Conservation (phyloP, 495 filamentous ascomycete genomes). For the Hyphodiscus hymeniophilus region DNA sequence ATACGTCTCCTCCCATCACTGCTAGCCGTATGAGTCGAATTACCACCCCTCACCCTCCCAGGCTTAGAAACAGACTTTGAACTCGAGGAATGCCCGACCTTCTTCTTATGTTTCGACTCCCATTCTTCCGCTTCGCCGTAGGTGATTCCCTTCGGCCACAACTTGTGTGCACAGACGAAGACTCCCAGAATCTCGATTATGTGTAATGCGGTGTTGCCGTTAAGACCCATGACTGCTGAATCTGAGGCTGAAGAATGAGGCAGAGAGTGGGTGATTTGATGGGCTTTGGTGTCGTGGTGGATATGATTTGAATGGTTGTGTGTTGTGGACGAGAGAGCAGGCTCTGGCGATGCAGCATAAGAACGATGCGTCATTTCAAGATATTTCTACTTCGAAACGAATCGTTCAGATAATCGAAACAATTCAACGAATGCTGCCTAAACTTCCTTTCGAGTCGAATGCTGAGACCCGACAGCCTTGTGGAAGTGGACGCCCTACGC, state of each 20-base stretch:
- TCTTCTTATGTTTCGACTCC: constrained; percentile 10
- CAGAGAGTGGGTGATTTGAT: too few relatives aligned
- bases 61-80: too few relatives aligned
- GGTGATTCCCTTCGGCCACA: constrained; percentile 19
- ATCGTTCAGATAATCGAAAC: too few relatives aligned
- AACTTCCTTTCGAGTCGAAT: too few relatives aligned
- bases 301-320: not conserved
- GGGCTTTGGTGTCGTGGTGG: too few relatives aligned
- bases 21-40: not conserved
- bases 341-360: not conserved
- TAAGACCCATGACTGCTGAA: constrained; percentile 11
- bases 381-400: not conserved
- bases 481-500: not conserved
- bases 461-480: constrained; percentile 7
- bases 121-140: constrained; percentile 19
- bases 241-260: not conserved
- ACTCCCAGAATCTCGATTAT: constrained; percentile 12
- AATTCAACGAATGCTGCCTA: too few relatives aligned
- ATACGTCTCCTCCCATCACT: not conserved
- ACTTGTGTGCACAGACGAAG: constrained; percentile 14
- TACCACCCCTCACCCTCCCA: too few relatives aligned
- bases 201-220: constrained; percentile 7
- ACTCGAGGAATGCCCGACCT: constrained; percentile 2
- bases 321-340: not conserved
- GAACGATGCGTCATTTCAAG: constrained; percentile 1